A percentile compares a stretch with the other conserved stretches of the same genome.
phyloP scores from a whole-genome alignment of 352 stramenopile species.

The Ophiocytium majus region DNA sequence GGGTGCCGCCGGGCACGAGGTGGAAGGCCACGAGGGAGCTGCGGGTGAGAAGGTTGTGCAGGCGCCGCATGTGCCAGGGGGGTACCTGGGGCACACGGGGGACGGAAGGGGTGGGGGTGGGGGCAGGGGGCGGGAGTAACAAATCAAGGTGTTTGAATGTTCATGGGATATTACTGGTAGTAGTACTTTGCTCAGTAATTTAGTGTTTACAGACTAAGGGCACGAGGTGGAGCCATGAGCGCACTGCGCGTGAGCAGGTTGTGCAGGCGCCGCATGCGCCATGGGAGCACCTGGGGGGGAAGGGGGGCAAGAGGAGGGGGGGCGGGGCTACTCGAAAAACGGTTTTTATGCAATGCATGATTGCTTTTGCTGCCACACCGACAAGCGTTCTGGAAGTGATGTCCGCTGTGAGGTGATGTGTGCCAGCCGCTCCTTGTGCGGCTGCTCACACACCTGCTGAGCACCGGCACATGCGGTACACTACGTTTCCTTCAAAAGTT shows the following conservation, averaged over 20 bases:
- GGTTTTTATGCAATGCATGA: too few relatives aligned
- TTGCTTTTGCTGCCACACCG: too few relatives aligned
- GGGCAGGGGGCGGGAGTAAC: background rate
- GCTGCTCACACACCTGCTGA: too few relatives aligned
- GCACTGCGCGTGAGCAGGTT: constrained; percentile 55
- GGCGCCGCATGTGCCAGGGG: constrained; percentile 74
- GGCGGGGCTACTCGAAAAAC: too few relatives aligned
- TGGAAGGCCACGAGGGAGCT: constrained; percentile 61
- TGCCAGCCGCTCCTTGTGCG: too few relatives aligned
- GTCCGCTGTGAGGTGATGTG: too few relatives aligned
- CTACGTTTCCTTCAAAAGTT: too few relatives aligned
- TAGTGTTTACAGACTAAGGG: background rate
- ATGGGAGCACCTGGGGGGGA: constrained; percentile 73
- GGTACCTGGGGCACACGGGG: constrained; percentile 69
- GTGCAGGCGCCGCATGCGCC: constrained; percentile 76
- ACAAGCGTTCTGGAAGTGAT: too few relatives aligned
- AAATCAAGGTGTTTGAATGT: background rate
- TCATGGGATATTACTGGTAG: background rate
- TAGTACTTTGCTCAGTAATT: background rate
- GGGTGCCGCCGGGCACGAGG: constrained; percentile 72
- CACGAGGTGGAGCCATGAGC: constrained; percentile 30
- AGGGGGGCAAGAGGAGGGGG: background rate
- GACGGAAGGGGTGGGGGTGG: background rate
- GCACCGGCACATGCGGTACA: too few relatives aligned
- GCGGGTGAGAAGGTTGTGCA: constrained; percentile 60